Base-by-base conservation (phyloP, 1,284 basidiomycete genomes). In the Caloboletus firmus region DNA sequence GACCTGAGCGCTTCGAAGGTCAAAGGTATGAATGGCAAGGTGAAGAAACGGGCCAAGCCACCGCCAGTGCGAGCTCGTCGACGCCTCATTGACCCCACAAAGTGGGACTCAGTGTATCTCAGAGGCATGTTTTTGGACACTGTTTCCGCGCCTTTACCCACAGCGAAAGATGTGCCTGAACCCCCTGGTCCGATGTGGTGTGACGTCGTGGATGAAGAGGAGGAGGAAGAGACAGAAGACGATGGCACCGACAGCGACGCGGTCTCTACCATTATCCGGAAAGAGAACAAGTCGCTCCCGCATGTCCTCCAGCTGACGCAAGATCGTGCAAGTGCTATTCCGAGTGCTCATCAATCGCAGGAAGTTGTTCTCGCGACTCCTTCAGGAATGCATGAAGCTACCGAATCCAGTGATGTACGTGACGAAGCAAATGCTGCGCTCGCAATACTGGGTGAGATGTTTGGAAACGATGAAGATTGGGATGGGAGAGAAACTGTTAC, bases 91-190 rank as follows among this genome's bases (percentile, higher is more conserved):
- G 86, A 90, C 63, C 82, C 87, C 57, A 79, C 79, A 20, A 77
- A 77, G 47, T 91, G 82, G 77, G 85, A 82, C 35, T 85, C 85
- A 30, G 74, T 75, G 20, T 81, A 87, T 63, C 62, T 89, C 60
- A 86, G 80, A 53, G 89, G 87, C 3, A 70, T 79, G 28, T 85
- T 87, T 67, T 61, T 90, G 61, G 84, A 86, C 17, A 57, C 63
- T 3, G 46, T 64, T 28, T 46, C 61, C 13, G 45, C 61, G 0
- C 49, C 58, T 28, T 46, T 45, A 28, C 59, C 72, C 24, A 2
- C 73, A 67, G 22, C 45, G 9, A 36, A 28, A 10, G 24, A 54
- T 11, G 24, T 9, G 22, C n/a, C 31, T 20, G 56, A 52, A 49
- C 10, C 31, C n/a, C 3, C 30, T 37, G 12, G n/a, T 24, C 43